A percentile compares a stretch with the other conserved stretches of the same genome.
These are phyloP conservation scores for Diplotaxis tenuifolia DNA, from an alignment of 345 rosid genomes.

Conservation along the genomic window DNA sequence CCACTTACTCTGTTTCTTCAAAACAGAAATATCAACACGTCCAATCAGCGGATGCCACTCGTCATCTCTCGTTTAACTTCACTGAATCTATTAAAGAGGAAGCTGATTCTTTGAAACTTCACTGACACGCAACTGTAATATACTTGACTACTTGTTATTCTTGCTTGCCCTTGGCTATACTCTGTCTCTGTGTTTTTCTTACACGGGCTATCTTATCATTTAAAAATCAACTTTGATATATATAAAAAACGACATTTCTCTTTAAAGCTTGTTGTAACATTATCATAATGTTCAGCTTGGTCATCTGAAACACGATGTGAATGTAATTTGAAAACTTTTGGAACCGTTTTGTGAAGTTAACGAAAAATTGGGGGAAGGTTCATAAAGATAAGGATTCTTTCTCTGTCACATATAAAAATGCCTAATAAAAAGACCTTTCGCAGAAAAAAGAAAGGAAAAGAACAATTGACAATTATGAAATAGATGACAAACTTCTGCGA, in stretches of 20 bases:
- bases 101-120: constrained; percentile 26
- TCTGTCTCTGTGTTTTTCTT: background rate
- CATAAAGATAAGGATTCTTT: background rate
- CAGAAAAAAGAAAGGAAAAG: background rate
- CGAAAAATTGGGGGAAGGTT: background rate
- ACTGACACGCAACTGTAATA: constrained; percentile 36
- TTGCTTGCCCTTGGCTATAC: no score
- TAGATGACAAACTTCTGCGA: background rate
- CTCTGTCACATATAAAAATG: background rate
- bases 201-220: background rate
- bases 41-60: background rate
- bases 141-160: no score
- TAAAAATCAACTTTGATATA: background rate
- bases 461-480: background rate
- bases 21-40: background rate
- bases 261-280: background rate
- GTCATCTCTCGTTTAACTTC: background rate
- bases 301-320: background rate
- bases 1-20: background rate
- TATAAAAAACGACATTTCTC: constrained; percentile 16
- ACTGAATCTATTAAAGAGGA: constrained; percentile 46
- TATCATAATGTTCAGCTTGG: background rate
- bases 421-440: background rate
- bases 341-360: background rate
- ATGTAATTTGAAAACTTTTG: background rate